Conservation (phyloP, 2,329 filamentous ascomycete species). For the Ilyonectria mors-panacis region DNA sequence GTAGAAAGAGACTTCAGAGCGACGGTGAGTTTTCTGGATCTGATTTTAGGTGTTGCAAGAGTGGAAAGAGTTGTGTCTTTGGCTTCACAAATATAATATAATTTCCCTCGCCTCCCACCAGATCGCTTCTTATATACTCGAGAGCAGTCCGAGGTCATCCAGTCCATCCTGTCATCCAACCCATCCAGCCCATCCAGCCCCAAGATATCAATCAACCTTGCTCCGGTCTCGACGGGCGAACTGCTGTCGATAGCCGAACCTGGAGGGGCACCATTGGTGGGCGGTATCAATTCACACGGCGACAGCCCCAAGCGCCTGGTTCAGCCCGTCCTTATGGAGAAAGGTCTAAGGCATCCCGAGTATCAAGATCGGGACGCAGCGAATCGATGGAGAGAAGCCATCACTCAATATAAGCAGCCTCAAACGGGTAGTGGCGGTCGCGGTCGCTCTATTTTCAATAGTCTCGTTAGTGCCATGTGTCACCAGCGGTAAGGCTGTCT, state of each 20-base stretch:
- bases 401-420: constrained; percentile 7
- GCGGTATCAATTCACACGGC: neutral
- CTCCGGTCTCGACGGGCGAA: neutral
- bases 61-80: neutral
- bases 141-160: neutral
- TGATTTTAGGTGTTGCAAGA: neutral
- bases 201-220: neutral
- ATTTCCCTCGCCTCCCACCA: neutral
- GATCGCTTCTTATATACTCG: neutral
- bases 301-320: neutral
- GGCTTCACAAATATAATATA: neutral
- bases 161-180: neutral
- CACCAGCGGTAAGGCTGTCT: neutral
- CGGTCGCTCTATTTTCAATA: neutral
- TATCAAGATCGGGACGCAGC: neutral
- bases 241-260: neutral
- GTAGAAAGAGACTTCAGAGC: constrained; percentile 15
- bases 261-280: neutral
- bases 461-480: neutral
- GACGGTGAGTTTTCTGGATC: neutral
- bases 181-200: neutral
- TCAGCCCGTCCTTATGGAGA: neutral
- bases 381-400: neutral
- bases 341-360: neutral
- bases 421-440: neutral